Base-by-base conservation (phyloP, 75 land plant species). In the Cryptomeria japonica region DNA sequence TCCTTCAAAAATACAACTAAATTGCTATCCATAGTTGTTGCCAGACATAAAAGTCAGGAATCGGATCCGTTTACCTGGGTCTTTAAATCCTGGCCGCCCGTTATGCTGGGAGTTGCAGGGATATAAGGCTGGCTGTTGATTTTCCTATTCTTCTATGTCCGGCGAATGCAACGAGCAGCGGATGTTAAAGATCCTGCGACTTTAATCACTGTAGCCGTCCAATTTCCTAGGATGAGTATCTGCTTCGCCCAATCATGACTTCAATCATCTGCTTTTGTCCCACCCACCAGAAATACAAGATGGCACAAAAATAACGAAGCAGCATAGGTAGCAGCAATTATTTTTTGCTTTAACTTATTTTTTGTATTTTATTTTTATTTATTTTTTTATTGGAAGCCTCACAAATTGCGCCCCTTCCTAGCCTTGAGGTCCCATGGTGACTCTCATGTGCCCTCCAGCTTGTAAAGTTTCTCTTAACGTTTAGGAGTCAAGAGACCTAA, bases 61-160 rank as follows among this genome's bases (percentile, higher is more conserved):
- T 44, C 47, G 53, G 84, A 82, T 82, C 84, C 47, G 84, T 82
- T n/a, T 82, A 82, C 84, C 84, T 82, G n/a, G 15, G 31, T 25
- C 42, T n/a, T 82, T 28, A 46, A 42, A 79, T 79, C 25, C 82
- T 79, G 44, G 82, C 46, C 82, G 28, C 44, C 41, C 82, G 44
- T 79, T 79, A 15, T 8, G 9, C 44, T 1, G 82, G 8, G 7
- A 79, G 19, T 15, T 41, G 82, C 82, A 79, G 82, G 44, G 82
- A 79, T 79, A 41, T 79, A 79, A 79, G 46, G 44, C 12, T 25
- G 42, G 70, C n/a, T 64, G 25, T 64, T 64, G 70, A 64, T 64
- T 64, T 51, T 7, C 70, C 6, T 25, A 19, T 8, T 25, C 42
- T 19, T 78, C 80, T 16, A 38, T 78, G 18, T 36, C 28, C 28